Evolutionary conservation across 2,329 filamentous ascomycete genomes (phyloP).

Genomic region (Waltergamsia citrina): DNA sequence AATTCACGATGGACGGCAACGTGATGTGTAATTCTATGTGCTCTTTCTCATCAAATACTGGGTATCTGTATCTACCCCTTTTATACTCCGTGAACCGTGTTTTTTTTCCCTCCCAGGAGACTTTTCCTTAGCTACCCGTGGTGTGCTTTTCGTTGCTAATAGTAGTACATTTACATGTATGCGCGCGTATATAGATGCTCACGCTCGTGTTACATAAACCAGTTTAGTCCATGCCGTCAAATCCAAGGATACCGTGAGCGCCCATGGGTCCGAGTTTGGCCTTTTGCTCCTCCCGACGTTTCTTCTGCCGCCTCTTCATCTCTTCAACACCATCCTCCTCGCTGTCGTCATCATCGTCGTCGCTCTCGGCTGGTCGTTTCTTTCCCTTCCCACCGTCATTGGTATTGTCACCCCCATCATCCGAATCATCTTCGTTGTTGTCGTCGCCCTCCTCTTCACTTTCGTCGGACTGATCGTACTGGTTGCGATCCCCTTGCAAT

Average conservation of each 20-base stretch:
- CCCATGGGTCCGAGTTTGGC: constrained; percentile 38
- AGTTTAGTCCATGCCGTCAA: constrained; percentile 37
- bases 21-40: too few species aligned
- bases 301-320: constrained; percentile 35
- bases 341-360: constrained; percentile 34
- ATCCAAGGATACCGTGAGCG: constrained; percentile 40
- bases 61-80: too few species aligned
- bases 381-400: constrained; percentile 9
- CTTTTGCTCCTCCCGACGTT: constrained; percentile 29
- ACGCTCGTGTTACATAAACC: too few species aligned
- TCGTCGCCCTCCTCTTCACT: constrained; percentile 38
- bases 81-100: too few species aligned
- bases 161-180: too few species aligned
- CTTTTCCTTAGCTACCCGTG: too few species aligned
- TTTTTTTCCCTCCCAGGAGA: too few species aligned
- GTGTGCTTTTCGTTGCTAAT: too few species aligned
- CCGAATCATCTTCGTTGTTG: constrained; percentile 31
- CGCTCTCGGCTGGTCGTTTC: constrained; percentile 24
- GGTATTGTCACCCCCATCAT: constrained; percentile 35
- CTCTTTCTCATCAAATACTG: too few species aligned
- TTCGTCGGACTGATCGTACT: too few species aligned
- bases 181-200: too few species aligned
- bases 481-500: constrained; percentile 33
- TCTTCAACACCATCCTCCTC: constrained; percentile 19
- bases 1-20: too few species aligned